Percentiles rank a stretch among this genome's conserved stretches.
phyloP scores from a whole-genome alignment of 1,139 yeast species.

The Hyphopichia pseudoburtonii region DNA sequence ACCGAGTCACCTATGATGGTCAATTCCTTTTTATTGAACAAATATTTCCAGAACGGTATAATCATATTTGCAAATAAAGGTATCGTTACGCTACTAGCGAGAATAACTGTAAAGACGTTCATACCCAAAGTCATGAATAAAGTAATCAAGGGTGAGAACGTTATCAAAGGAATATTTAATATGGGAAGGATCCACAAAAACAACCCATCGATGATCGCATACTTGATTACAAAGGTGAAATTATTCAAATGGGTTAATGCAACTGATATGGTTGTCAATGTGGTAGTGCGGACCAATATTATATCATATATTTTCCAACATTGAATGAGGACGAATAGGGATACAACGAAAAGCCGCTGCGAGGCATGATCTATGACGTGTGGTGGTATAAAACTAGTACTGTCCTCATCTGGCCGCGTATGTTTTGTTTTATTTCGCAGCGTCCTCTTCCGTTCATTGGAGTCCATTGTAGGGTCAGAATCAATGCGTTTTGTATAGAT shows the following conservation, averaged over 20 bases:
- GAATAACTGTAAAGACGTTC: slow-evolving; percentile 38
- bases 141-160: slow-evolving; percentile 56
- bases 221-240: slow-evolving; percentile 66
- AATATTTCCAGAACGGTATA: slow-evolving; percentile 46
- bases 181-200: slow-evolving; percentile 71
- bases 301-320: slow-evolving; percentile 81
- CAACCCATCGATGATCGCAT: slow-evolving; percentile 68
- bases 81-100: slow-evolving; percentile 39
- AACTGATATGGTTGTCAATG: neutral
- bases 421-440: neutral
- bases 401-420: neutral
- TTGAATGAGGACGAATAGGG: slow-evolving; percentile 72
- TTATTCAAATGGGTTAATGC: slow-evolving; percentile 36
- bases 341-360: slow-evolving; percentile 66
- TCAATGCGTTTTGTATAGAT: no score
- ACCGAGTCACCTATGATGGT: slow-evolving; percentile 64
- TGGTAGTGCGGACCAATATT: slow-evolving; percentile 40
- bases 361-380: slow-evolving; percentile 72
- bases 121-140: slow-evolving; percentile 40
- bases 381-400: slow-evolving; percentile 50
- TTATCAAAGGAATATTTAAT: slow-evolving; percentile 70
- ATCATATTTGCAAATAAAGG: slow-evolving; percentile 35
- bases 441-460: neutral
- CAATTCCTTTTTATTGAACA: slow-evolving; percentile 56
- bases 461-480: slow-evolving; percentile 1